A percentile compares a stretch with the other conserved stretches of the same genome.
Conservation (phyloP, 805 yeast species). For the Naumovozyma baii region DNA sequence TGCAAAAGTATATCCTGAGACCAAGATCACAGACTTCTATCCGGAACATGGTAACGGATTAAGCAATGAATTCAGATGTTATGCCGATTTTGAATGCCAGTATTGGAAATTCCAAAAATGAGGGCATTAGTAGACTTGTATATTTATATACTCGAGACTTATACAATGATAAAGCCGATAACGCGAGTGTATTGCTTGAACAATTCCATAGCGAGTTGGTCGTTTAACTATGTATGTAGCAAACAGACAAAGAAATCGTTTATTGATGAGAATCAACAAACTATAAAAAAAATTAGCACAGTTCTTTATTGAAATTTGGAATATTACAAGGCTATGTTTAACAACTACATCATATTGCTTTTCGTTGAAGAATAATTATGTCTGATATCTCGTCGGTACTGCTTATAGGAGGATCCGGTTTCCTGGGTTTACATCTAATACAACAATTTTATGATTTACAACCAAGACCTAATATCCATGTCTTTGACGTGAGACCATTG, state of each 20-base stretch:
- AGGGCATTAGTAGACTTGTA: no score
- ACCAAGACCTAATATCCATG: constrained; percentile 67
- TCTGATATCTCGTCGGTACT: constrained; percentile 38
- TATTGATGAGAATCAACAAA: no score
- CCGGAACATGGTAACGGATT: constrained; percentile 83
- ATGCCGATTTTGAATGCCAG: constrained; percentile 63
- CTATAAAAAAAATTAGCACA: no score
- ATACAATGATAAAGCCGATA: no score
- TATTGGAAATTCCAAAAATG: constrained; percentile 46
- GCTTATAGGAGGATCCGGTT: constrained; percentile 92
- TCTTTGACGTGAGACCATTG: constrained; percentile 83
- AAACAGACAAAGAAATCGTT: not conserved
- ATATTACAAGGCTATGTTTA: not conserved
- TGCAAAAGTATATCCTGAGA: constrained; percentile 50
- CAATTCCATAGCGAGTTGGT: no score
- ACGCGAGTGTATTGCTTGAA: no score
- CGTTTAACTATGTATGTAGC: not conserved
- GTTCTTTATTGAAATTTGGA: no score
- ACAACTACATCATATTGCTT: not conserved
- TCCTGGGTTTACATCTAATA: constrained; percentile 82
- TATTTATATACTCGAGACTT: no score
- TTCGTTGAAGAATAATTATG: not conserved
- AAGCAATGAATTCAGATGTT: constrained; percentile 81
- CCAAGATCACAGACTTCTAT: constrained; percentile 50
- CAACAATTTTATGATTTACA: constrained; percentile 64